Conservation (phyloP, 805 yeast genomes). For the Ogataea glucozyma region DNA sequence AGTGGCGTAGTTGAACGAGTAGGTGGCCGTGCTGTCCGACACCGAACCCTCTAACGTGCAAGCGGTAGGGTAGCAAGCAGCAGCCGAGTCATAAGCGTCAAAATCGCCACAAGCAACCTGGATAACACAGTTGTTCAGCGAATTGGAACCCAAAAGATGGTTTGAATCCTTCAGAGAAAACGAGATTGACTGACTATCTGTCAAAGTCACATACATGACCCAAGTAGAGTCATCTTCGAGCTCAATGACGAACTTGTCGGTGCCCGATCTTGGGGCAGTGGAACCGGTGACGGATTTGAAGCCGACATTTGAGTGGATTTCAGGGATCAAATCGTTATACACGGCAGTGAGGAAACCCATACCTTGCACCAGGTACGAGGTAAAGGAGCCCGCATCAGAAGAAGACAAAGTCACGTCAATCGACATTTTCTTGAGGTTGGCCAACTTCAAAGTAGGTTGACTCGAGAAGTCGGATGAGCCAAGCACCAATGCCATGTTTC, state of each 20-base stretch:
- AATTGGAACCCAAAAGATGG: conserved; percentile 43
- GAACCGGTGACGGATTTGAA: conserved; percentile 48
- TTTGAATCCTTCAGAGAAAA: conserved; percentile 28
- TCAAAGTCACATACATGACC: conserved; percentile 60
- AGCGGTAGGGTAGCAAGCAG: conserved; percentile 59
- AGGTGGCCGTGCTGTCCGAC: conserved; percentile 39
- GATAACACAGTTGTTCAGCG: conserved; percentile 51
- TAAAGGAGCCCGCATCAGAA: conserved; percentile 40
- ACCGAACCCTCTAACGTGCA: conserved; percentile 47
- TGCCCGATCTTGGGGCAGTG: conserved; percentile 43
- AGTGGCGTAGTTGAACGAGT: conserved; percentile 44
- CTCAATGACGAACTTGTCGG: conserved; percentile 52
- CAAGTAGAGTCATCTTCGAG: conserved; percentile 58
- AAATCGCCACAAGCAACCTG: conserved; percentile 59
- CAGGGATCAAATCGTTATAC: conserved; percentile 54
- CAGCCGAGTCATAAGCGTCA: conserved; percentile 54
- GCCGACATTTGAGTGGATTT: conserved; percentile 58
- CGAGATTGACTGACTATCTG: conserved; percentile 38
- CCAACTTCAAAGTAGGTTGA: conserved; percentile 18
- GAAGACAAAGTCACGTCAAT: conserved; percentile 22
- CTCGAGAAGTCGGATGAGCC: conserved; percentile 43
- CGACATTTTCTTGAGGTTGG: conserved; percentile 23
- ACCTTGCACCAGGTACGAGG: conserved; percentile 75
- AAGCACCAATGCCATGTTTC: conserved; percentile 55
- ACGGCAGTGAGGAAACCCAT: conserved; percentile 74